These are phyloP conservation scores for Diaporthe nobilis DNA, from an alignment of 2,329 filamentous ascomycete species.

Conservation along the genomic window DNA sequence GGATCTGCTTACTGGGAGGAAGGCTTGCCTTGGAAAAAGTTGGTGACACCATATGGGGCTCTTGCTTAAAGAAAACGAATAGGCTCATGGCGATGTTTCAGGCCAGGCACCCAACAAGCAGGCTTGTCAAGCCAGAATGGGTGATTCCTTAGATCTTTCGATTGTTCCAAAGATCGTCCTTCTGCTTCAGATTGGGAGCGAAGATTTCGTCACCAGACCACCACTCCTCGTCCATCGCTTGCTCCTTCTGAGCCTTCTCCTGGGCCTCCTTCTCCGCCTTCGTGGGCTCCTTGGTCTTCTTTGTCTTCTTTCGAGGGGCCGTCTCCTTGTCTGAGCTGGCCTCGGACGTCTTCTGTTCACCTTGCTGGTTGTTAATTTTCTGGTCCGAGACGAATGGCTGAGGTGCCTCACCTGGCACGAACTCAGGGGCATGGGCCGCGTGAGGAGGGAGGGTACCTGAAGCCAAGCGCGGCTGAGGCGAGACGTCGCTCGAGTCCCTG, in stretches of 20 bases:
- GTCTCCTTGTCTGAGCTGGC: not conserved
- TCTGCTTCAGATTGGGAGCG: not conserved
- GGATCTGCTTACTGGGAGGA: not conserved
- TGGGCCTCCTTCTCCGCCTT: not conserved
- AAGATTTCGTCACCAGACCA: constrained; percentile 18
- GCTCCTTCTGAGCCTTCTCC: not conserved
- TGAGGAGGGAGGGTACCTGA: not conserved
- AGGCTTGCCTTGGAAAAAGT: not conserved
- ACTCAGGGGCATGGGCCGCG: constrained; percentile 2
- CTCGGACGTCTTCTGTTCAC: not conserved
- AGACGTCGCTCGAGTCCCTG: not conserved
- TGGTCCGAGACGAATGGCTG: not conserved
- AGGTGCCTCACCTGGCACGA: not conserved
- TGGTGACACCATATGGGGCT: not conserved
- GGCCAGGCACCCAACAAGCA: not conserved
- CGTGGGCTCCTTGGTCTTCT: not conserved
- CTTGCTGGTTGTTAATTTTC: not conserved
- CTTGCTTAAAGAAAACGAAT: not conserved
- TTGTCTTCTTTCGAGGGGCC: not conserved
- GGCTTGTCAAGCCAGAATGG: too few species aligned
- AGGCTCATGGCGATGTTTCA: not conserved
- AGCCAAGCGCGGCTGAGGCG: not conserved
- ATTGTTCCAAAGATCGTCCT: not conserved
- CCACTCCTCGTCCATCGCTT: constrained; percentile 4
- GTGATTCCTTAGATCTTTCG: not conserved